Percentiles rank a stretch among this genome's conserved stretches.
Conservation (phyloP, 768 basidiomycete species). For the Rhodotorula graminis region DNA sequence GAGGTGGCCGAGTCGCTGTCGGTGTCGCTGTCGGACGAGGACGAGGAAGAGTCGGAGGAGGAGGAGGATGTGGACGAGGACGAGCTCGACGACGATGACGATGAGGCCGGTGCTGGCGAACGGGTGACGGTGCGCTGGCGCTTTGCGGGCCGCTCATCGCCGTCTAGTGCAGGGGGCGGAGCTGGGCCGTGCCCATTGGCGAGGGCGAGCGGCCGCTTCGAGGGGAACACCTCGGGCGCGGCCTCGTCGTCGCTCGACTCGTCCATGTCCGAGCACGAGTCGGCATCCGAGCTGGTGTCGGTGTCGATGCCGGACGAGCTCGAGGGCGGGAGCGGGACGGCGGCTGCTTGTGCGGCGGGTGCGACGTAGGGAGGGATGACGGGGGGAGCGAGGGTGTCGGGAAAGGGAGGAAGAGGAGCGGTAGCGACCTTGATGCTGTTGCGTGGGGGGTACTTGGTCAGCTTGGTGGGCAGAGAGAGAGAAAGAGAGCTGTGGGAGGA, state of each 20-base stretch:
- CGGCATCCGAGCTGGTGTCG: background rate
- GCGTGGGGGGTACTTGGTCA: background rate
- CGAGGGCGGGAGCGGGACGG: background rate
- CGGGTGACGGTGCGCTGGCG: background rate
- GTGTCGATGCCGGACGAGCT: background rate
- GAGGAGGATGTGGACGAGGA: background rate
- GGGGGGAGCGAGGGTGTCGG: background rate
- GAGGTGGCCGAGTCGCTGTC: background rate
- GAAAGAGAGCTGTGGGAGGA: background rate
- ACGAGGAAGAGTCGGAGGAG: background rate
- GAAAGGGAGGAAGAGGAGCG: background rate
- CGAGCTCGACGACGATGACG: background rate
- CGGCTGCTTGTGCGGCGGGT: background rate
- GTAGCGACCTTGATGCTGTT: conserved; percentile 21
- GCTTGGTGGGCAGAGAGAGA: fast-evolving
- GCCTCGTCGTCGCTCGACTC: background rate
- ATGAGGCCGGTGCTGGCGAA: too few species aligned
- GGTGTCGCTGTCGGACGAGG: background rate
- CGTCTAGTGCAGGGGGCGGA: background rate
- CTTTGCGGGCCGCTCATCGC: background rate
- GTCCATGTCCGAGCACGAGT: background rate
- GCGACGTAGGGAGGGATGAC: conserved; percentile 13
- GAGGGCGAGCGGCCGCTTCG: background rate
- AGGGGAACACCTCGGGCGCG: background rate
- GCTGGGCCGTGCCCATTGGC: background rate